Conservation (phyloP, 2,329 filamentous ascomycete species). For the Reticulascus tulasneorum region DNA sequence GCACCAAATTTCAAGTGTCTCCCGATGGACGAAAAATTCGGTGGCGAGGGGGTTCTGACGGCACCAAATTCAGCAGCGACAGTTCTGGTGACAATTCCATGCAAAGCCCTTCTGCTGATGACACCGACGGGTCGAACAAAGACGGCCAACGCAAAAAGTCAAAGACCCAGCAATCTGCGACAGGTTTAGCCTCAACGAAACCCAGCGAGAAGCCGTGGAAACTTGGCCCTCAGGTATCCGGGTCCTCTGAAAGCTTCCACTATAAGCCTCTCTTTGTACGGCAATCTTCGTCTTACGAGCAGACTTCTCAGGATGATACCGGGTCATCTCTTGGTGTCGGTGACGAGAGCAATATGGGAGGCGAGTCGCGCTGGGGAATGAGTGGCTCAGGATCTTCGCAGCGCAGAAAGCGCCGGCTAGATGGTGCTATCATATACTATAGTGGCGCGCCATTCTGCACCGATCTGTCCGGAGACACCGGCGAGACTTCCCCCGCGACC, state of each 20-base stretch:
- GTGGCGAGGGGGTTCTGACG: conserved; percentile 67
- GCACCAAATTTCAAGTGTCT: conserved; percentile 73
- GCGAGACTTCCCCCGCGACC: conserved; percentile 42
- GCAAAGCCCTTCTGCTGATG: conserved; percentile 46
- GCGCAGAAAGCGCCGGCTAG: conserved; percentile 52
- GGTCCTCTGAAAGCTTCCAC: conserved; percentile 49
- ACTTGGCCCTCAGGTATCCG: conserved; percentile 31
- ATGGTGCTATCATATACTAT: conserved; percentile 81
- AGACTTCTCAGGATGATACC: conserved; percentile 45
- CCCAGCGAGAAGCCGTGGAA: conserved; percentile 29
- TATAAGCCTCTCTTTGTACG: conserved; percentile 62
- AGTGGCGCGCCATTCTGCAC: conserved; percentile 76
- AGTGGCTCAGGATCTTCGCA: conserved; percentile 44
- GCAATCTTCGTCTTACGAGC: conserved; percentile 41
- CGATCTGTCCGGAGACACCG: conserved; percentile 68
- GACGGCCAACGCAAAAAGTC: conserved; percentile 40
- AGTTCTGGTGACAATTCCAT: conserved; percentile 48
- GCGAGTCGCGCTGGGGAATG: conserved; percentile 42
- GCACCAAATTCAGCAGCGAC: conserved; percentile 64
- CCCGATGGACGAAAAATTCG: conserved; percentile 73
- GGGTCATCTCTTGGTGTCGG: conserved; percentile 42
- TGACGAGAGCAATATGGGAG: conserved; percentile 45
- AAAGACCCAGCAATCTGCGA: conserved; percentile 31
- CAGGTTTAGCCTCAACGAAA: conserved; percentile 25
- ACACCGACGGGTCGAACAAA: conserved; percentile 39